Base-by-base conservation (phyloP, 768 basidiomycete species). In the Lactarius quietus region DNA sequence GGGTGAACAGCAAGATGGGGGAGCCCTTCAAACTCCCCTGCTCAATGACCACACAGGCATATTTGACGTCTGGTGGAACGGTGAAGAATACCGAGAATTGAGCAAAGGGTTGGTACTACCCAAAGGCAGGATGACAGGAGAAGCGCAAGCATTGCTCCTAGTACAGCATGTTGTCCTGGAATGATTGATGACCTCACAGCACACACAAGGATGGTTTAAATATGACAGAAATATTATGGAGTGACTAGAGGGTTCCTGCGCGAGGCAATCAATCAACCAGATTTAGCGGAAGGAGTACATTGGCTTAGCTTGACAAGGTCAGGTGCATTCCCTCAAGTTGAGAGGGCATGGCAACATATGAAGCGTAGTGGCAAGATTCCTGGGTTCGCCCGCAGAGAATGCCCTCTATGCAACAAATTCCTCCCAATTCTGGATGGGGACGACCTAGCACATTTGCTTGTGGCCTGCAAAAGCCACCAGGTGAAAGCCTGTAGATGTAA, bases 81-180 rank as follows among this genome's bases (percentile, higher is more conserved):
- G 8, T 2, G 36, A 9, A 36, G 36, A 36, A 10, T 36, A 6
- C 12, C 6, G 10, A 12, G 36, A 7, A 12, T 12, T 12, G 10
- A 15, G 15, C 3, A 17, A 39, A 15, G 38, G 38, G 17, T 1
- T 39, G 38, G 12, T 39, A 3, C 2, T 39, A 15, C 43, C 43
- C 0, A 3, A 10, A n/a, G 43, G 43, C 7, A 43, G 43, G 9
- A 43, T 20, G 2, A 8, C 8, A n/a, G 43, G 1, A n/a, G 20
- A 9, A 4, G 0, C 0, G 0, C 9, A n/a, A 4, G 36, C 36
- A 12, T 0, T 43, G 1, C 20, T n/a, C 43, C 7, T 3, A 1
- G 7, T 57, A 23, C 20, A 12, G 1, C 33, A 57, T 28, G 23
- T 36, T 0, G 36, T 57, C 6, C n/a, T 57, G n/a, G 55, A 57